Evolutionary conservation across 2,329 filamentous ascomycete genomes (phyloP), one percentile per base, ranked within the genome.

Genomic region (Cladorrhinum sp.): DNA sequence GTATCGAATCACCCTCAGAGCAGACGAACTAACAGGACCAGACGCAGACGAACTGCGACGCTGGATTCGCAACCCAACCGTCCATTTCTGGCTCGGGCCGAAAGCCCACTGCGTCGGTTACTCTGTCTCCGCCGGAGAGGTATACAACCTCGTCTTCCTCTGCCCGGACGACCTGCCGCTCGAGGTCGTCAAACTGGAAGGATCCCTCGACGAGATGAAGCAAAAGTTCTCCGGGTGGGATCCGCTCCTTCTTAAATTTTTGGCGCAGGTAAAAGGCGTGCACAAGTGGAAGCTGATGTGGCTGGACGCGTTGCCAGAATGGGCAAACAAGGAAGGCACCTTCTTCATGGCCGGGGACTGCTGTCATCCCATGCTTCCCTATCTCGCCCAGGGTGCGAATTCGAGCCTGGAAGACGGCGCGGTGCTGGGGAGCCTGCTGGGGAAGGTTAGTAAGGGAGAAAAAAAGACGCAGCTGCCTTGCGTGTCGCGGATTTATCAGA

Each of bases 241-340:
- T 73, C 86, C 86, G 1, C 78, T 86, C 52, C 58, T 82, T 24
- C 69, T 63, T 1, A 70, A 72, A 57, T 76, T 80, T 52, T 64
- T 79, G 12, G 72, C 74, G 2, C 77, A 80, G 49, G 85, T 89
- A 0, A 79, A 82, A 39, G 42, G 73, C 1, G 85, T 89, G 0
- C 81, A 86, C 42, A 90, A 90, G 71, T 91, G 88, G 88, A 87
- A 85, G 69, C 71, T 91, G 33, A 86, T 89, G 83, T 68, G 67
- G 67, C 58, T 68, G 12, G 63, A 66, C 2, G 79, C 84, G 63
- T 74, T 87, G 67, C 73, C 77, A 9, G 78, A 73, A 2, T 87
- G 85, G 85, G 75, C 84, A 0, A 84, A 80, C 61, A 72, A 79
- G 0, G 70, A 75, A 59, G 79, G 75, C 0, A 86, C 82, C 28